Evolutionary conservation across 1,284 basidiomycete species (phyloP).

Genomic region (Hypsizygus ulmarius): DNA sequence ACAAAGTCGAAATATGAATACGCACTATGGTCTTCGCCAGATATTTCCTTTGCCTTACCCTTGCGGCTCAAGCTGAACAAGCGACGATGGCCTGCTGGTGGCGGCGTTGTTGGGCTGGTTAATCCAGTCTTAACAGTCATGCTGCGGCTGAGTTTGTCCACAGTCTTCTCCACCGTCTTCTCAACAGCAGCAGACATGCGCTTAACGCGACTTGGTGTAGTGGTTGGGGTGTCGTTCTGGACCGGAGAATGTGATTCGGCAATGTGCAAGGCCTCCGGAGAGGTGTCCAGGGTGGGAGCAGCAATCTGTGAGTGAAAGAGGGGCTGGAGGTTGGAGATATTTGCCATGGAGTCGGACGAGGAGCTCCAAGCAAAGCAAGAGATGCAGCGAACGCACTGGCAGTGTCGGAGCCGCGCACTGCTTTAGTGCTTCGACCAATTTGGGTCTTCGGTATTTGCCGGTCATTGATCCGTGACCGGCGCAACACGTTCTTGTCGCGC

Average conservation of each 20-base stretch:
- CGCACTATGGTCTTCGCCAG: slow-evolving; percentile 34
- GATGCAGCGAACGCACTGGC: too few species aligned
- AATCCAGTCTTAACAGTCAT: slow-evolving; percentile 39
- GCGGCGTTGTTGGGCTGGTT: slow-evolving; percentile 25
- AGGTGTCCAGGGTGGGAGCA: slow-evolving; percentile 26
- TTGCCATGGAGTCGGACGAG: slow-evolving; percentile 20
- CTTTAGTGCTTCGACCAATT: too few species aligned
- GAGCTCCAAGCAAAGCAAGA: too few species aligned
- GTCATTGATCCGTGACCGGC: slow-evolving; percentile 5
- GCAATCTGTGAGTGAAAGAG: slow-evolving; percentile 21
- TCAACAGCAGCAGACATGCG: slow-evolving; percentile 44
- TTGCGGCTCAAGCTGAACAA: slow-evolving; percentile 56
- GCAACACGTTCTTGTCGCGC: slow-evolving; percentile 38
- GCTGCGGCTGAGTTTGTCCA: slow-evolving; percentile 57
- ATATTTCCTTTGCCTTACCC: slow-evolving; percentile 44
- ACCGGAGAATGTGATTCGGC: slow-evolving; percentile 20
- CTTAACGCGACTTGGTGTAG: slow-evolving; percentile 37
- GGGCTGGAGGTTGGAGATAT: slow-evolving; percentile 20
- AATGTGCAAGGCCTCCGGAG: slow-evolving; percentile 29
- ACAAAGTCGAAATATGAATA: not conserved
- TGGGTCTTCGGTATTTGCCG: slow-evolving; percentile 17
- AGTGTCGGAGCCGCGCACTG: too few species aligned
- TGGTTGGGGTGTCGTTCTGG: slow-evolving; percentile 25
- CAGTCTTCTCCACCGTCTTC: slow-evolving; percentile 52
- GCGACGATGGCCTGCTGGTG: slow-evolving; percentile 43